Evolutionary conservation across 495 filamentous ascomycete genomes (phyloP), one percentile per base, ranked within the genome.

Genomic region (Podospora bellae-mahoneyi): DNA sequence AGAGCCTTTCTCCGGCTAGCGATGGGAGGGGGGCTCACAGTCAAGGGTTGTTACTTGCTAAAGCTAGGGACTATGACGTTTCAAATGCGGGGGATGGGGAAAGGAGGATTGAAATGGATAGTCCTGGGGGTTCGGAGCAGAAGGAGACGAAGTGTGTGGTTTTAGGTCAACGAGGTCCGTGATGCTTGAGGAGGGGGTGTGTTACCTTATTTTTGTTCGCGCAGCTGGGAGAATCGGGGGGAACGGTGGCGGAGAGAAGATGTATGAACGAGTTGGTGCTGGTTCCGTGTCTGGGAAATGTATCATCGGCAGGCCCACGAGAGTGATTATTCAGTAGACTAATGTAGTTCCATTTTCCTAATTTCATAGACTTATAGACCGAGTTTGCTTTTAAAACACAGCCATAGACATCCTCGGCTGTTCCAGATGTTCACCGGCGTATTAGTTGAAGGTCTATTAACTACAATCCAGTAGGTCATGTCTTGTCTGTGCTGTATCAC

Each of bases 211-310:
- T n/a, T 30, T 65, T 13, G 27, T 65, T 5, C 2, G 20, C 6
- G 53, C 23, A 4, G 34, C 26, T 27, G 39, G 4, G 18, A 44
- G 30, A 32, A 6, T n/a, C 7, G n/a, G 27, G 59, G 13, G 1
- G 13, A 16, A 2, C 2, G 1, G 10, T 32, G 3, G 27, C n/a
- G 64, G 64, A 39, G 19, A 9, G 16, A 58, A 39, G 54, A 16
- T 65, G 0, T 65, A 34, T 19, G 53, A 65, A 10, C 26, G 54
- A 34, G 64, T 65, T 20, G 64, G 64, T 26, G 64, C 64, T 18
- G 64, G 64, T 4, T 65, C 27, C 19, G 5, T 65, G 27, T 27
- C 64, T 2, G 54, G 23, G 10, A 13, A 18, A n/a, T 57, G 26
- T 59, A 65, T 65, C 15, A 13, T 18, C 1, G 54, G 55, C 5